These are phyloP conservation scores for Acer campestre DNA, from an alignment of 345 rosid genomes.

Conservation along the genomic window DNA sequence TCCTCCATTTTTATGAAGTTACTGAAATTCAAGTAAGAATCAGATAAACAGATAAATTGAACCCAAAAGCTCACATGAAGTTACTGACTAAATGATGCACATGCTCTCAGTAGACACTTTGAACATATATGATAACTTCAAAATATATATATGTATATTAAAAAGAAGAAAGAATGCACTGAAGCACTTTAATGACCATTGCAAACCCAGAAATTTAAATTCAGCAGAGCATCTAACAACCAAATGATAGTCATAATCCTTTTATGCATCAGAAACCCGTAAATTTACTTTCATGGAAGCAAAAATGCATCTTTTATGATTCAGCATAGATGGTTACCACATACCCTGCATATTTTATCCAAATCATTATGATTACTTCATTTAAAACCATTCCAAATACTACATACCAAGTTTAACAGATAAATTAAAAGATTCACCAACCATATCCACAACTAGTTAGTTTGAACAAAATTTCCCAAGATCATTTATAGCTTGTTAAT, in stretches of 20 bases:
- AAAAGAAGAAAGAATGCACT: neutral
- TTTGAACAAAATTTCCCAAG: neutral
- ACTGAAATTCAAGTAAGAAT: constrained; percentile 28
- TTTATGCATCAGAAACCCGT: constrained; percentile 2
- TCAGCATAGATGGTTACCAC: neutral
- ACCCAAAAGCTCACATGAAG: neutral
- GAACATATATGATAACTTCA: too few relatives aligned
- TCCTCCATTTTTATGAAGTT: constrained; percentile 47
- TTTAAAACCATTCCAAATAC: neutral
- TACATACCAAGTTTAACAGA: neutral
- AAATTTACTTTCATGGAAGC: neutral
- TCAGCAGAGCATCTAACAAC: neutral
- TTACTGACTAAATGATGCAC: neutral
- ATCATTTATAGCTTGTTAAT: neutral
- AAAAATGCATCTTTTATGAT: neutral
- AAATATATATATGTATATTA: too few relatives aligned
- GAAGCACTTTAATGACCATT: neutral
- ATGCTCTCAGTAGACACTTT: too few relatives aligned
- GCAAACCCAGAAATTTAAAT: constrained; percentile 3
- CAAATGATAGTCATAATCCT: neutral
- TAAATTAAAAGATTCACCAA: neutral
- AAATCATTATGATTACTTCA: neutral
- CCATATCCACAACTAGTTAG: neutral
- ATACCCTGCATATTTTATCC: neutral
- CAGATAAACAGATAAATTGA: neutral